Base-by-base conservation (phyloP, 768 basidiomycete species). In the Pisolithus microcarpus region DNA sequence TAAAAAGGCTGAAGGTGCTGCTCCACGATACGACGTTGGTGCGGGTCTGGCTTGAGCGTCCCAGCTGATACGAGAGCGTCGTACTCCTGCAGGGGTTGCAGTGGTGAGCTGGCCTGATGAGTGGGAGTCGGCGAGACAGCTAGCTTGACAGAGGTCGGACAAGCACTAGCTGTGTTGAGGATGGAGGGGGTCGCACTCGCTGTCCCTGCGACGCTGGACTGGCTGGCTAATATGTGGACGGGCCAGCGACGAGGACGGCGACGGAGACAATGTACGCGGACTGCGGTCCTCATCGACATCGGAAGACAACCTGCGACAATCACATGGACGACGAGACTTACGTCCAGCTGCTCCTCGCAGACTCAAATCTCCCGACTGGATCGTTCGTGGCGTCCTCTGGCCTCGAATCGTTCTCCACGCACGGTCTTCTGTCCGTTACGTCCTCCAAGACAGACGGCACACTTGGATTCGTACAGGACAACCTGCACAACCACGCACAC, bases 341-440 rank as follows among this genome's bases (percentile, higher is more conserved):
- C 65, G 69, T 91, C 28, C 73, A 91, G 16, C 78, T 93, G 37
- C 75, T 94, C 34, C 78, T 95, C 39, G 78, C 89, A 0, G 92
- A 95, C 71, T 88, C 90, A 54, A 97, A 95, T 67, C 82, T 99
- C 3, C 96, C 96, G 2, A 98, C 95, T 0, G 96, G 96, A 34
- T 87, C 95, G 1, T 99, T 99, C 66, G 90, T 97, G 52, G 90
- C 94, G 0, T 96, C 93, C 1, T 80, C 90, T 2, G 95, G 95
- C 1, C 77, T 98, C 53, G 95, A 99, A 62, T 91, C 92, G 5
- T 93, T 82, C 63, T 70, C 81, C 38, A 84, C 87, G 24, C 96
- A 99, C 64, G 96, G 92, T 0, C 87, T 94, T 61, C 55, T 72
- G 15, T 61, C 75, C 1, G 56, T 56, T 44, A 63, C 47, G 56